phyloP scores from a whole-genome alignment of 2,329 filamentous ascomycete genomes.

The Hypoxylon sp. region DNA sequence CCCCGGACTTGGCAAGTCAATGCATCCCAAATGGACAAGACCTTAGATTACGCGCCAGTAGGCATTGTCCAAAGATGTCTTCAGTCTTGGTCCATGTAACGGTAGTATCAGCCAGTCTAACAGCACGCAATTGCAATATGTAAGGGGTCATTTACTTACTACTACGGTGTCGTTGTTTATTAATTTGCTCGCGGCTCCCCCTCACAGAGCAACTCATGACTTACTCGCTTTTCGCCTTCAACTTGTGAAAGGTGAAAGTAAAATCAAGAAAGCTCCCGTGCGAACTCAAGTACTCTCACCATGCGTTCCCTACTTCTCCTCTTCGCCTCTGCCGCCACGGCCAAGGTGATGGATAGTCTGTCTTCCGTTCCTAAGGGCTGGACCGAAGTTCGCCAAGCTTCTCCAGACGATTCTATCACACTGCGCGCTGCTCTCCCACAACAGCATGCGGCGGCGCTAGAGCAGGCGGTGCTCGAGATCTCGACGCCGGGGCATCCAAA shows the following conservation, averaged over 20 bases:
- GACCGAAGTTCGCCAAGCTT: constrained; percentile 46
- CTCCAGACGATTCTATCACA: constrained; percentile 45
- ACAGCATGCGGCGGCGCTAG: constrained; percentile 54
- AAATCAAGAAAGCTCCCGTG: constrained; percentile 15
- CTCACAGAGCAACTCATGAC: constrained; percentile 14
- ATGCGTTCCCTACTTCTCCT: constrained; percentile 47
- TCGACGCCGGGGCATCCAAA: constrained; percentile 61
- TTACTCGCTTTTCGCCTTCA: constrained; percentile 32
- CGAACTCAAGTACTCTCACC: constrained; percentile 31
- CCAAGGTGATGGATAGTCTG: constrained; percentile 50
- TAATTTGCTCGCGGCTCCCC: constrained; percentile 36
- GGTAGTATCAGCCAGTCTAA: constrained; percentile 29
- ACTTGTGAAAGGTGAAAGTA: constrained; percentile 19
- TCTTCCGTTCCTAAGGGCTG: constrained; percentile 48
- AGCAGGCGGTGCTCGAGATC: constrained; percentile 61
- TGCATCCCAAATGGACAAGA: constrained; percentile 35
- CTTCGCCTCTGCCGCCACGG: constrained; percentile 49
- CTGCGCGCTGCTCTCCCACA: constrained; percentile 47
- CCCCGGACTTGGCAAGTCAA: constrained; percentile 50
- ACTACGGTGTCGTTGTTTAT: constrained; percentile 35
- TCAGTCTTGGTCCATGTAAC: constrained; percentile 27
- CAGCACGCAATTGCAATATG: constrained; percentile 40
- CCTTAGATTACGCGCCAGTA: constrained; percentile 34
- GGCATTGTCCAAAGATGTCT: constrained; percentile 25
- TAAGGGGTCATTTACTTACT: constrained; percentile 33